Evolutionary conservation across 2,329 filamentous ascomycete species (phyloP), one percentile per base, ranked within the genome.

Genomic region (Alternaria sp.): DNA sequence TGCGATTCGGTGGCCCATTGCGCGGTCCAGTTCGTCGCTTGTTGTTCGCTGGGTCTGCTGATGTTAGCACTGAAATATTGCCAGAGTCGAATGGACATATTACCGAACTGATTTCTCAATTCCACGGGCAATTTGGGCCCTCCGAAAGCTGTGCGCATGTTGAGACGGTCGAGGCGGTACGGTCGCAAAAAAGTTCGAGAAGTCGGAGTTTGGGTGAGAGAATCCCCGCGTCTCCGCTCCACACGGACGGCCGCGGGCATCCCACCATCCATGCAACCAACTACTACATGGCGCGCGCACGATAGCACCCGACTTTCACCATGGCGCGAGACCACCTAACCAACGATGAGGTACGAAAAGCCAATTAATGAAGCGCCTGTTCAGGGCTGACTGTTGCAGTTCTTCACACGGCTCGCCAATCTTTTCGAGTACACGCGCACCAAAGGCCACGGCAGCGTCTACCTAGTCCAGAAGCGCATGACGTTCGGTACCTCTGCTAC

Each of bases 381-480:
- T 6, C 50, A 17, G 30, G 21, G 19, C 61, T 67, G 61, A 69
- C 50, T 12, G 12, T 4, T 45, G 5, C 52, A 94, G 91, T 95
- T 95, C 85, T 93, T 95, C 81, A 81, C 83, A 66, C 86, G 86
- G 75, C 86, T 95, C 67, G 82, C 83, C 55, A 84, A 89, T 73
- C 88, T 95, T 67, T 91, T 96, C 81, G 84, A 87, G 65, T 80
- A 85, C 67, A 87, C 87, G 65, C 90, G 90, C 75, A 84, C 87
- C 73, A 89, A 89, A 77, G 87, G 90, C 72, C 90, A 93, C 79
- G 91, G 91, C 72, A 88, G 89, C 54, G 84, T 96, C 68, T 90
- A 88, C 79, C 83, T 96, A 62, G 90, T 87, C 55, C 92, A 96
- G 77, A 95, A 95, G 78, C 86, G 91, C 81, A 80, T 84, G 60